Conservation (phyloP, 805 yeast species). For the Kluyveromyces lactis region DNA sequence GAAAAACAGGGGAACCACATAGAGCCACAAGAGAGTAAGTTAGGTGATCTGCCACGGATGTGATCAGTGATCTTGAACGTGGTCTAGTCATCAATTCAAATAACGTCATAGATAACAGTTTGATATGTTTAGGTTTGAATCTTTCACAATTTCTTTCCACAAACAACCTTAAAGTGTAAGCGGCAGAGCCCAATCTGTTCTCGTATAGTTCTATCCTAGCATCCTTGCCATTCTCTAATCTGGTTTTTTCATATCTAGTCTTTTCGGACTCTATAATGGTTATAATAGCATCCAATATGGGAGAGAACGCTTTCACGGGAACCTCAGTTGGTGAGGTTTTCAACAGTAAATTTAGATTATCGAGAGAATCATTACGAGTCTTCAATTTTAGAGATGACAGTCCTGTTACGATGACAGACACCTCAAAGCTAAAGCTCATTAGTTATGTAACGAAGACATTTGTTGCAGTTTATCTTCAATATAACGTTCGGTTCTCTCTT, state of each 20-base stretch:
- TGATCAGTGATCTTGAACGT: constrained; percentile 9
- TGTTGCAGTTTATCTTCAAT: too few relatives aligned
- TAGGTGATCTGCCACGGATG: constrained; percentile 19
- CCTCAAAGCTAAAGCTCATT: constrained; percentile 3
- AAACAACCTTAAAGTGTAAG: constrained; percentile 23
- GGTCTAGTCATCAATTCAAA: constrained; percentile 18
- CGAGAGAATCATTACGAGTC: constrained; percentile 47
- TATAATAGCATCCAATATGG: constrained; percentile 23
- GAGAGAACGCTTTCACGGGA: constrained; percentile 14
- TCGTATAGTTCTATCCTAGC: constrained; percentile 25
- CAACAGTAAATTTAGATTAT: constrained; percentile 28
- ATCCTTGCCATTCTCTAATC: constrained; percentile 17
- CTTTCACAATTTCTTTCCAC: constrained; percentile 22
- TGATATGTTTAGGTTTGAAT: constrained; percentile 21
- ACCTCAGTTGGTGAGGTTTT: constrained; percentile 17
- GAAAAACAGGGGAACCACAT: constrained; percentile 15
- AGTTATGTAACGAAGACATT: too few relatives aligned
- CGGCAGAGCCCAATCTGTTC: constrained; percentile 16
- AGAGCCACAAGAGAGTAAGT: constrained; percentile 17
- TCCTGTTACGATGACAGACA: not conserved
- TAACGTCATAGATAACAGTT: constrained; percentile 14
- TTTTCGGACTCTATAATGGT: constrained; percentile 32
- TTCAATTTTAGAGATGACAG: constrained; percentile 44
- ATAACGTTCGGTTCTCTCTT: too few relatives aligned
- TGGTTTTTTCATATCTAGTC: constrained; percentile 13